Evolutionary conservation across 2,329 filamentous ascomycete species (phyloP), one percentile per base, ranked within the genome.

Genomic region (Thelonectria olida): DNA sequence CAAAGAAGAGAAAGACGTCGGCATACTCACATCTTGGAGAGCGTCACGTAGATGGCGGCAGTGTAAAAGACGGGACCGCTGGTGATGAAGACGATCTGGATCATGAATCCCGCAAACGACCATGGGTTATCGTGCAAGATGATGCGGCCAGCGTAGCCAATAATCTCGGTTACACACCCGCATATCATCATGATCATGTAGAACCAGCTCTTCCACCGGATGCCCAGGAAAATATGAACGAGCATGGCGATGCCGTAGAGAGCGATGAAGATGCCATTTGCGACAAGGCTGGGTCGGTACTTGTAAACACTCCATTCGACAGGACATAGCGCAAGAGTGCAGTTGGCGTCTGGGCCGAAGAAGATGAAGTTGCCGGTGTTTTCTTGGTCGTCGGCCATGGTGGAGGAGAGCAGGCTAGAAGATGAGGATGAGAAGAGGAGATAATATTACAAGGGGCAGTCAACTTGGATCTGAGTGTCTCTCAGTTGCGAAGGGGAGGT

Each of bases 31-130:
- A 72, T 74, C 64, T 76, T 78, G 36, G 75, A 74, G 4, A 90
- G 78, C 12, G 86, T 89, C 25, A 91, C 82, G 69, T 91, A 91
- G 54, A 91, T 86, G 28, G 86, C 85, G 1, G 88, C 88, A 7
- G 85, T 64, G 80, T 88, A 79, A 19, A 73, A 79, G 0, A 79
- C 76, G 9, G 77, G 77, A 0, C 72, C 77, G 5, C 60, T 68
- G 0, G 85, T 88, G 22, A 78, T 71, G 54, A 70, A 79, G 73
- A 67, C 72, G 64, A 90, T 88, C 73, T 91, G 86, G 6, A 90
- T 81, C 66, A 90, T 80, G 70, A 91, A 91, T 0, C 83, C 86
- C 1, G 72, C 67, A 71, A 89, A 83, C 22, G 69, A 76, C 67
- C 87, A 90, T 0, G 87, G 85, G 56, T 90, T 85, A 15, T 81